Base-by-base conservation (phyloP, 805 yeast genomes). In the Lipomyces orientalis region DNA sequence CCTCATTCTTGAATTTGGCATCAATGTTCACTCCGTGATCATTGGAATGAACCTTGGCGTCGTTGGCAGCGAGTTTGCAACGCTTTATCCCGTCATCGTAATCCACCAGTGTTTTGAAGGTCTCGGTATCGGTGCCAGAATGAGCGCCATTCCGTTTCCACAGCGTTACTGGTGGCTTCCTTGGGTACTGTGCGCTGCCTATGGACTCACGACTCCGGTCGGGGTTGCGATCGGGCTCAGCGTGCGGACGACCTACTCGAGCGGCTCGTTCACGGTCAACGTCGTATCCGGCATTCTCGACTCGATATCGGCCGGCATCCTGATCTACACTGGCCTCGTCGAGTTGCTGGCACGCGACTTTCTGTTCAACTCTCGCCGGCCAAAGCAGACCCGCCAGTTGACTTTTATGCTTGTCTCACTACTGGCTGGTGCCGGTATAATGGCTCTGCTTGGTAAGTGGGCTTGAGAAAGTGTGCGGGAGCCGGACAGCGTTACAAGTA, bases 11-110 rank as follows among this genome's bases (percentile, higher is more conserved):
- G 97, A 91, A 76, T 89, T 89, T 71, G 97, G 97, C 74, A 83
- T 91, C 57, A 79, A 91, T 35, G 90, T 91, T 82, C 97, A 91
- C 78, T 91, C 97, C 3, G 85, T 91, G 2, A 90, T 91, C 74
- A 84, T 91, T 65, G 97, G 97, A 31, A 81, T 91, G 62, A 84
- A 95, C 0, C 81, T 91, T 58, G 90, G 95, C 1, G 90, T 90
- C 22, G 82, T 94, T 4, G 95, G 93, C 58, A 88, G 86, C 1
- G 94, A 89, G 76, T 91, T 90, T 75, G 84, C 81, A 65, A 84
- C 90, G 4, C 80, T 91, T 60, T 90, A 89, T 77, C 84, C 89
- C 69, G 97, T 79, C 43, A 65, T 79, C 19, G 75, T 75, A 2
- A 74, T 79, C 69, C 81, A 90, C 77, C 94, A 90, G 78, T 82